Evolutionary conservation across 306 rosid genomes (phyloP), one percentile per base, ranked within the genome.

Genomic region (Trifolium subterraneum): DNA sequence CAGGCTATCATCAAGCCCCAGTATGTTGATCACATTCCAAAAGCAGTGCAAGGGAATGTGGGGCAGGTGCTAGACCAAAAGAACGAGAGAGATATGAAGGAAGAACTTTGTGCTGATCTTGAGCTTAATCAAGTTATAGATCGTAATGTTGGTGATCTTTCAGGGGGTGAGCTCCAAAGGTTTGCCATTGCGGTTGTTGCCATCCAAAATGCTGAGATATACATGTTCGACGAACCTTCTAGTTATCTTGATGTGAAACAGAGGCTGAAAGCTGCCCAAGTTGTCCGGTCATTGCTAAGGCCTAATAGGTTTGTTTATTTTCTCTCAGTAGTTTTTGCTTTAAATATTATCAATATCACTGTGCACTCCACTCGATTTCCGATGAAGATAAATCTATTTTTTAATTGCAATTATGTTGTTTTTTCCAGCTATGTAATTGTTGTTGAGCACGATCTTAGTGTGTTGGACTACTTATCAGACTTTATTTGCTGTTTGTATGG

Each of bases 161-260:
- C 99, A 1, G 99, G 98, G 75, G 99, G 99, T 69, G 99, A 95
- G 80, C 99, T 95, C 83, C 98, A 95, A 86, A 84, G 98, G 72
- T 95, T 95, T 85, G 99, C 99, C 52, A 95, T 95, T 88, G 99
- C 98, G 1, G 97, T 88, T 44, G 97, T 95, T 79, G 96, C 97
- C 73, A 87, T 92, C 76, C 99, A 95, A 83, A 86, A 83, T 80
- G 99, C 99, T 29, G 99, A 92, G 84, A 95, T 95, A 71, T 95
- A 92, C 71, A 95, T 95, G 98, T 95, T 95, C 68, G 99, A 95
- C 20, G 98, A 95, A 75, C 99, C 99, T 39, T 95, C 98, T 47
- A 95, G 98, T 84, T 95, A 92, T 80, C 98, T 95, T 82, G 99
- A 95, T 63, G 99, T 95, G 83, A 95, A 86, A 67, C 99, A 95